Evolutionary conservation across 225 moss, liverwort and hornwort genomes (phyloP).

Genomic region (Lunularia cruciata): DNA sequence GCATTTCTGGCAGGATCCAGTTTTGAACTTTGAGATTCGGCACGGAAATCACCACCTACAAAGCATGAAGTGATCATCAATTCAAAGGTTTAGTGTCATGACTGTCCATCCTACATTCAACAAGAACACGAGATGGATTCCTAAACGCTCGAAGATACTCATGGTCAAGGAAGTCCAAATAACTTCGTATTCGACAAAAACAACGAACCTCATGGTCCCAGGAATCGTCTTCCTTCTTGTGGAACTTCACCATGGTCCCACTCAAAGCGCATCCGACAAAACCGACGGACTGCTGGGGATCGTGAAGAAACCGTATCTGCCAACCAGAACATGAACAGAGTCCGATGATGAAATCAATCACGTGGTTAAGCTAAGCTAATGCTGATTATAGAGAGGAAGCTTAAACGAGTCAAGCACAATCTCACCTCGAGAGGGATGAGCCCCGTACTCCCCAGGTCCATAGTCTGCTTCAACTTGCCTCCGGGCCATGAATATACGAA

Average conservation of each 20-base stretch:
- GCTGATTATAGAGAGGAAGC: too few species aligned
- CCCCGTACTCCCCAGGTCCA: constrained; percentile 79
- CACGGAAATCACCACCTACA: constrained; percentile 84
- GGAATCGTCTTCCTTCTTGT: constrained; percentile 72
- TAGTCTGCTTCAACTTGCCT: constrained; percentile 88
- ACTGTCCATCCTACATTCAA: too few species aligned
- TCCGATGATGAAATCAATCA: background rate
- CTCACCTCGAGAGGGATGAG: constrained; percentile 97
- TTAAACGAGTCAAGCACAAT: background rate
- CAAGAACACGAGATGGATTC: too few species aligned
- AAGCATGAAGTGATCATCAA: too few species aligned
- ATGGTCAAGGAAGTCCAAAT: background rate
- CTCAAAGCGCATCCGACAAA: constrained; percentile 92
- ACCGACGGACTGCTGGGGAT: constrained; percentile 78
- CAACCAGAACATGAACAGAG: constrained; percentile 5
- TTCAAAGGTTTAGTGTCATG: too few species aligned
- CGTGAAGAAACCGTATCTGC: constrained; percentile 88
- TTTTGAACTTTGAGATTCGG: constrained; percentile 85
- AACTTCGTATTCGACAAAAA: too few species aligned
- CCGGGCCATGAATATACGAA: constrained; percentile 98
- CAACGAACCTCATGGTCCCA: constrained; percentile 91
- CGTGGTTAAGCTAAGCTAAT: too few species aligned
- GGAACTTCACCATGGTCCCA: constrained; percentile 91
- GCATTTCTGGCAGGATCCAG: constrained; percentile 91
- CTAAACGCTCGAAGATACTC: too few species aligned